Evolutionary conservation across 495 filamentous ascomycete species (phyloP).

Genomic region (Cryomyces minteri): DNA sequence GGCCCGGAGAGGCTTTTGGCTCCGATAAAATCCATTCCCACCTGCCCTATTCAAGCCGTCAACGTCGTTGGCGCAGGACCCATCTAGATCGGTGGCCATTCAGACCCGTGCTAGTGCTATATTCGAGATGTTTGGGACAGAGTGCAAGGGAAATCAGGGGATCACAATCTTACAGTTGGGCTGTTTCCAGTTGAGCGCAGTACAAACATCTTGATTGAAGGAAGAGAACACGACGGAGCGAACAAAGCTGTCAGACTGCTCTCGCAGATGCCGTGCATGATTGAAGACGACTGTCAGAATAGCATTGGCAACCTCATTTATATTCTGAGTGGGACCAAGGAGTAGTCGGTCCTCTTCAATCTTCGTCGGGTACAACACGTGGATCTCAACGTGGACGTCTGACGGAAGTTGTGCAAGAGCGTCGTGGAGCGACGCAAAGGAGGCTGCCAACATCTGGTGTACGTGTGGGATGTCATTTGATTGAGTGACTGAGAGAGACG

Average conservation of each 20-base stretch:
- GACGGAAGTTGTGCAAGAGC: conserved; percentile 55
- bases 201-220: conserved; percentile 77
- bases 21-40: no score
- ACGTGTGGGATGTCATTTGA: conserved; percentile 40
- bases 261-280: conserved; percentile 61
- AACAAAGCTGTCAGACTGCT: conserved; percentile 46
- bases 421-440: conserved; percentile 56
- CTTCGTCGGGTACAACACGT: conserved; percentile 63
- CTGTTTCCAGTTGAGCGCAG: conserved; percentile 95
- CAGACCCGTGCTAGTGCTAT: no score
- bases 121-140: no score
- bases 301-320: conserved; percentile 71
- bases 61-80: no score
- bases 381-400: conserved; percentile 68
- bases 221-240: conserved; percentile 82
- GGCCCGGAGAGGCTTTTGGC: no score
- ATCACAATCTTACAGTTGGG: conserved; percentile 55
- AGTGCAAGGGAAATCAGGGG: background rate
- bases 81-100: no score
- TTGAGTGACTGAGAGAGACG: conserved; percentile 25
- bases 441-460: conserved; percentile 49
- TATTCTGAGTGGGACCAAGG: conserved; percentile 56
- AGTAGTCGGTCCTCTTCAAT: conserved; percentile 47
- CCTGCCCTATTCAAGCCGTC: no score
- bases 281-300: conserved; percentile 78